phyloP scores from a whole-genome alignment of 2,329 filamentous ascomycete species.

The Drechslerella dactyloides region DNA sequence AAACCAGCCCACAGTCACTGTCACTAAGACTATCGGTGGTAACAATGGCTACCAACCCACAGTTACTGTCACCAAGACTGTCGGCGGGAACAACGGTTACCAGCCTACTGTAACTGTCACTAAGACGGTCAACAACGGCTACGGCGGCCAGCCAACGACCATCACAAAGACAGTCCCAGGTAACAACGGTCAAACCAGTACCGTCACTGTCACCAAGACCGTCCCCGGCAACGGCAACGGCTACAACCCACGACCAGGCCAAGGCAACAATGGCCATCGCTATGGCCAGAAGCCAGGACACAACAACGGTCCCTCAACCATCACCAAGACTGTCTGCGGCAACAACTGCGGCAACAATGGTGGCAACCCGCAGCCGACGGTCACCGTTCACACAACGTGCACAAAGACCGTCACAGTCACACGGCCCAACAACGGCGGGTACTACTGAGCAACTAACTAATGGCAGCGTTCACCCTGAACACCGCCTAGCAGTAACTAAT shows the following conservation, averaged over 20 bases:
- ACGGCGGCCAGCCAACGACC: too few species aligned
- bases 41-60: too few species aligned
- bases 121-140: too few species aligned
- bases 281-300: background rate
- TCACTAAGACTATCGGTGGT: too few species aligned
- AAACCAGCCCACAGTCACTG: too few species aligned
- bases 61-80: too few species aligned
- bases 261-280: background rate
- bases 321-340: background rate
- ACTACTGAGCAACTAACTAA: background rate
- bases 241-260: background rate
- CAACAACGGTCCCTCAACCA: background rate
- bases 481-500: too few species aligned
- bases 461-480: background rate
- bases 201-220: too few species aligned
- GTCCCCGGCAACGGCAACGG: background rate
- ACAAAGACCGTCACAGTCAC: background rate
- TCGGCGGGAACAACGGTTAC: too few species aligned
- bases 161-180: too few species aligned
- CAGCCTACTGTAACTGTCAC: too few species aligned
- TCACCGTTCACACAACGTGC: background rate
- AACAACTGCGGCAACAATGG: background rate
- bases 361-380: background rate
- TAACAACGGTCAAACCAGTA: too few species aligned
- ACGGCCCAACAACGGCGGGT: background rate